phyloP scores from a whole-genome alignment of 2,329 filamentous ascomycete genomes.

The Aspergillus caelatus region DNA sequence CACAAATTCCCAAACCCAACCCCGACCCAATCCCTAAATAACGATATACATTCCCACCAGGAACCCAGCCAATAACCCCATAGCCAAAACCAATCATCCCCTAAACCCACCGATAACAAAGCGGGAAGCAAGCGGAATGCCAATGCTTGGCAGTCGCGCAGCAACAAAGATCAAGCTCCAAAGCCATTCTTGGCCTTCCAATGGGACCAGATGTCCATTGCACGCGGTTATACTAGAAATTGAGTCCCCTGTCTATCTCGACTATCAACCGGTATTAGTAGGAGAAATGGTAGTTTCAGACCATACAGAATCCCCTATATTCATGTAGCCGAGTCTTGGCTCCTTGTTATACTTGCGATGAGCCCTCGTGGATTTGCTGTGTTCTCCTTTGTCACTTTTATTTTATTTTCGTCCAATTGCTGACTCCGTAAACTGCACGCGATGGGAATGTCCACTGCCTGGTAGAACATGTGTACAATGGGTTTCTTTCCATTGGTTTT shows the following conservation, averaged over 20 bases:
- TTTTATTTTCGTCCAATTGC: background rate
- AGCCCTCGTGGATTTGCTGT: background rate
- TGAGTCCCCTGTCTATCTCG: background rate
- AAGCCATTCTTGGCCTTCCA: background rate
- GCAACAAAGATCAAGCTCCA: background rate
- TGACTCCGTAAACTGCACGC: background rate
- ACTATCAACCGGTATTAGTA: background rate
- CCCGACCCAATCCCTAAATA: background rate
- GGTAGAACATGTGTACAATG: conserved; percentile 7
- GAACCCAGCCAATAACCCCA: background rate
- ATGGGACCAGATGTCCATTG: background rate
- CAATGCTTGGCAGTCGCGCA: background rate
- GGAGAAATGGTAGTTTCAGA: background rate
- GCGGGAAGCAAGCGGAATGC: background rate
- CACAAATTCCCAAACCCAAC: background rate
- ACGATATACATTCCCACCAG: background rate
- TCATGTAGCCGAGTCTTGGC: conserved; percentile 7
- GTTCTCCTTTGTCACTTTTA: background rate
- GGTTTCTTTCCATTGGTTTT: conserved; percentile 4
- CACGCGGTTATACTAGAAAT: background rate
- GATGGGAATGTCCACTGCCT: background rate
- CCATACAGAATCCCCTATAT: background rate
- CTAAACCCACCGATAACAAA: background rate
- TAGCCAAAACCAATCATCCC: background rate
- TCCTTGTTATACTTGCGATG: background rate